Evolutionary conservation across 2,329 filamentous ascomycete genomes (phyloP).

Genomic region (Colletotrichum sp.): DNA sequence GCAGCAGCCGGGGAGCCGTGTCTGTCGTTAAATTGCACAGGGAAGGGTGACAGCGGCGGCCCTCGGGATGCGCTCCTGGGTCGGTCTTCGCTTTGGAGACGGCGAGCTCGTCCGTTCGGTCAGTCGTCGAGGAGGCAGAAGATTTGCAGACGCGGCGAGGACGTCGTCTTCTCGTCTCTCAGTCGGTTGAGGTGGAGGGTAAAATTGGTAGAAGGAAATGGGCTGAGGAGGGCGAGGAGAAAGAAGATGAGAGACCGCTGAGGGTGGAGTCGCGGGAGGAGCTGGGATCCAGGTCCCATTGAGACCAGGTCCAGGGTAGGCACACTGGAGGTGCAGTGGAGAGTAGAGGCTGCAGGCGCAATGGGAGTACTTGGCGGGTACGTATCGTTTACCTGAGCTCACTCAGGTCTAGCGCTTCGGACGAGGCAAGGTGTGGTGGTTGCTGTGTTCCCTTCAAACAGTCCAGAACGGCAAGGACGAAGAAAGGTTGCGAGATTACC

Average conservation of each 20-base stretch:
- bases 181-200: constrained; percentile 12
- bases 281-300: constrained; percentile 14
- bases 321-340: constrained; percentile 1
- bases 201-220: constrained; percentile 1
- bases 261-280: constrained; percentile 18
- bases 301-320: constrained; percentile 12
- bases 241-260: constrained; percentile 15
- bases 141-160: not conserved
- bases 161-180: not conserved
- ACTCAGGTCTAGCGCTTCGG: not conserved
- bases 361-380: constrained; percentile 4
- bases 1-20: not conserved
- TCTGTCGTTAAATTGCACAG: not conserved
- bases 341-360: not conserved
- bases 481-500: constrained; percentile 10
- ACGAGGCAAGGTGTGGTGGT: not conserved
- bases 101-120: not conserved
- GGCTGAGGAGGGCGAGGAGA: constrained; percentile 21
- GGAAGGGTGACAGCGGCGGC: not conserved
- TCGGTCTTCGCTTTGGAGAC: not conserved
- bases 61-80: not conserved
- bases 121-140: not conserved
- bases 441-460: not conserved
- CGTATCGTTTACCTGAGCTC: not conserved
- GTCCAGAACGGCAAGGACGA: not conserved